Evolutionary conservation across 768 basidiomycete species (phyloP).

Genomic region (Leccinum variicolor): DNA sequence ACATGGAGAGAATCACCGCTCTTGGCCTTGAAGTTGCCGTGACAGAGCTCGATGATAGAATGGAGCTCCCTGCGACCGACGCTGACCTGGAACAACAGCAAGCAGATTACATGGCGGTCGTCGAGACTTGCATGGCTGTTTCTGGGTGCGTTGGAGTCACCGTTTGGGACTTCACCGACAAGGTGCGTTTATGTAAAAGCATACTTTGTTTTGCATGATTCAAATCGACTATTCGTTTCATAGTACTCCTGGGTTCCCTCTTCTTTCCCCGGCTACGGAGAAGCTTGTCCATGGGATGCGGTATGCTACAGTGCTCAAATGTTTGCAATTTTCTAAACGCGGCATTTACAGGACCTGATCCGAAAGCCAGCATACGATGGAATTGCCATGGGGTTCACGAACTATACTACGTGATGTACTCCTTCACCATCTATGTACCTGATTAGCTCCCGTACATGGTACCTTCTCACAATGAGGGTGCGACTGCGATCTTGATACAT

Average conservation of each 20-base stretch:
- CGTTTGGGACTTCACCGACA: slow-evolving; percentile 43
- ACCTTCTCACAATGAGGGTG: not conserved
- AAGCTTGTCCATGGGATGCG: slow-evolving; percentile 15
- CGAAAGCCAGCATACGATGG: slow-evolving; percentile 16
- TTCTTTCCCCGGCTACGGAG: slow-evolving; percentile 8
- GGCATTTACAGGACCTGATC: slow-evolving; percentile 7
- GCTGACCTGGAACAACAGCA: slow-evolving; percentile 52
- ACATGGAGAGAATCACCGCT: slow-evolving; percentile 50
- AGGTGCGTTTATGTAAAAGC: slow-evolving; percentile 7
- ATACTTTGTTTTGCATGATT: slow-evolving; percentile 13
- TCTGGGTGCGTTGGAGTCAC: slow-evolving; percentile 36
- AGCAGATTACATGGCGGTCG: slow-evolving; percentile 53
- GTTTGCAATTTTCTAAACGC: not conserved
- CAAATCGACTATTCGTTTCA: not conserved
- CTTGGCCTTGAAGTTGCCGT: slow-evolving; percentile 67
- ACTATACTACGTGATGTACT: not conserved
- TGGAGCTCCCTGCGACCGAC: slow-evolving; percentile 46
- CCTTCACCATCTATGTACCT: not conserved
- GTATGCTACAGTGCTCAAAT: not conserved
- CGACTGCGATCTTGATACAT: no score
- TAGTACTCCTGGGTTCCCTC: slow-evolving; percentile 18
- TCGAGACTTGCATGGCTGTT: slow-evolving; percentile 49
- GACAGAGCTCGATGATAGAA: slow-evolving; percentile 66
- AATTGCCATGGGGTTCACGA: slow-evolving; percentile 9
- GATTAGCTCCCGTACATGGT: not conserved